phyloP scores from a whole-genome alignment of 176 grass and related monocot genomes.

The Areca catechu region DNA sequence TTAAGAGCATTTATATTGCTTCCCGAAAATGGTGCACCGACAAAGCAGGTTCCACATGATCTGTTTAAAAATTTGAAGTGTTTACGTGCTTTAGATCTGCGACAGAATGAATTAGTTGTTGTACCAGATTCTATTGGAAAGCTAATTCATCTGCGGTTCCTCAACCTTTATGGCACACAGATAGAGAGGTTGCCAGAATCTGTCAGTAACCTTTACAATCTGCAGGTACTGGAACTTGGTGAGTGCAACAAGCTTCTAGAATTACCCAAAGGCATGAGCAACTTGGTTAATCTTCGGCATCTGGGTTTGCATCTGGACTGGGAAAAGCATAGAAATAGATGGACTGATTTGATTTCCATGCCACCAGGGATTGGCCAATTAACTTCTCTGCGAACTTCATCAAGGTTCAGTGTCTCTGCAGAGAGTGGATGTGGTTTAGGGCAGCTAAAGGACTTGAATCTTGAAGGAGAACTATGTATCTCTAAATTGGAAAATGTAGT shows the following conservation, averaged over 20 bases:
- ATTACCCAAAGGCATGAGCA: constrained; percentile 32
- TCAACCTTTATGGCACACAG: constrained; percentile 21
- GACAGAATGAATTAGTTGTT: constrained; percentile 17
- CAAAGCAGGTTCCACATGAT: constrained; percentile 13
- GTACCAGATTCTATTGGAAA: constrained; percentile 34
- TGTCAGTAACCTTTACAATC: constrained; percentile 33
- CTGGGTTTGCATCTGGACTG: constrained; percentile 45
- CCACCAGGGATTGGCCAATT: constrained; percentile 24
- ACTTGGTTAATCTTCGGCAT: constrained; percentile 42
- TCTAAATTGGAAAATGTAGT: constrained; percentile 32
- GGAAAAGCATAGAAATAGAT: constrained; percentile 14
- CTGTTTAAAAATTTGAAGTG: constrained; percentile 28
- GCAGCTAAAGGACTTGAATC: constrained; percentile 37
- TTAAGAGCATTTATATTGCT: constrained; percentile 41
- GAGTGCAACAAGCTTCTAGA: constrained; percentile 25
- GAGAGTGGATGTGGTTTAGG: constrained; percentile 30
- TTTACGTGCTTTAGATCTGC: constrained; percentile 35
- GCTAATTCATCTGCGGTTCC: constrained; percentile 42
- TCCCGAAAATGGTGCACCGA: constrained; percentile 11
- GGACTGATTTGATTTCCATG: constrained; percentile 19
- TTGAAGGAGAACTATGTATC: constrained; percentile 59
- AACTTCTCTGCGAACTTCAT: constrained; percentile 33
- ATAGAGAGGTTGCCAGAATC: constrained; percentile 32
- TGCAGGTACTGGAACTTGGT: constrained; percentile 37
- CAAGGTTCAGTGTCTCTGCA: constrained; percentile 26